A percentile compares a stretch with the other conserved stretches of the same genome.
phyloP scores from a whole-genome alignment of 495 filamentous ascomycete species.

The Aspergillus nidulans region DNA sequence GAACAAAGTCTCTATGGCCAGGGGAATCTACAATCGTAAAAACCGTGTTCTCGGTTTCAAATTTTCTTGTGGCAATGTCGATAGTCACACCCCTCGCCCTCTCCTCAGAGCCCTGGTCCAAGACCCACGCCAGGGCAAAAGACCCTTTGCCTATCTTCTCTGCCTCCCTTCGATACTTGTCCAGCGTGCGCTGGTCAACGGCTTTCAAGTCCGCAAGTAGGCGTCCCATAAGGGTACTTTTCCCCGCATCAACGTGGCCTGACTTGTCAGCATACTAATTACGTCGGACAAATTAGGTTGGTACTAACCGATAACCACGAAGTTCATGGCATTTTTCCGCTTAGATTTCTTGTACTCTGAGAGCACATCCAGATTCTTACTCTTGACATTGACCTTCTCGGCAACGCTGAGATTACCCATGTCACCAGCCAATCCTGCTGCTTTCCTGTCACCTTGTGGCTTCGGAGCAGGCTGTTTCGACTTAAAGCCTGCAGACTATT shows the following conservation, averaged over 20 bases:
- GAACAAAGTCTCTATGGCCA: conserved; percentile 92
- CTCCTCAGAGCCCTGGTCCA: conserved; percentile 88
- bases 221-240: conserved; percentile 95
- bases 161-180: conserved; percentile 82
- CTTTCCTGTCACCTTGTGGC: conserved; percentile 38
- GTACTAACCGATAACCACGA: conserved; percentile 84
- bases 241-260: conserved; percentile 97
- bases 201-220: conserved; percentile 86
- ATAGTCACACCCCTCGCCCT: conserved; percentile 90
- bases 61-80: conserved; percentile 90
- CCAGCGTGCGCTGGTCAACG: conserved; percentile 79
- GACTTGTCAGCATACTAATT: conserved; percentile 11
- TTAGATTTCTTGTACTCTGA: conserved; percentile 72
- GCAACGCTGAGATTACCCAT: conserved; percentile 61
- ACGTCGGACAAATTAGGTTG: not conserved
- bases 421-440: conserved; percentile 36
- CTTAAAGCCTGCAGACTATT: conserved; percentile 46
- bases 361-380: conserved; percentile 82
- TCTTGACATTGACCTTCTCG: conserved; percentile 68
- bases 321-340: conserved; percentile 79
- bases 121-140: conserved; percentile 92
- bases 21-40: conserved; percentile 97
- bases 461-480: conserved; percentile 43
- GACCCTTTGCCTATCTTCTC: conserved; percentile 90
- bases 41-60: conserved; percentile 76